phyloP scores from a whole-genome alignment of 2,329 filamentous ascomycete genomes.

The Microdochium trichocladiopsis region DNA sequence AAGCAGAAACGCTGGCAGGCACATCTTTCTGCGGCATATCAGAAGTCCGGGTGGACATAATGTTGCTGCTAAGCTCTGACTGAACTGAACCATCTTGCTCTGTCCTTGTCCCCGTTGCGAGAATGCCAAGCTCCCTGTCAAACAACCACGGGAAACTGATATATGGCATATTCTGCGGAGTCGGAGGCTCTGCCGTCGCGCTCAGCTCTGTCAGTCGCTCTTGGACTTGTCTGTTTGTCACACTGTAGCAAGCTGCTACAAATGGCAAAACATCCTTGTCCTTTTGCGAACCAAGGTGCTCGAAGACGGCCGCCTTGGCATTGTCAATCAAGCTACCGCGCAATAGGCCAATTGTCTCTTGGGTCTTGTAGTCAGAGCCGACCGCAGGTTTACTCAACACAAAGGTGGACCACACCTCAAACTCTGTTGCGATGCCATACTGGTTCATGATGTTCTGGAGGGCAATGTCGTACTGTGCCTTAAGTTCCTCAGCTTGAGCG shows the following conservation, averaged over 20 bases:
- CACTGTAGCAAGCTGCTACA: constrained; percentile 79
- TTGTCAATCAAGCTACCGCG: constrained; percentile 58
- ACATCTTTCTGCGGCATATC: no score
- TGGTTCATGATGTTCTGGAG: constrained; percentile 79
- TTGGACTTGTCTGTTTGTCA: constrained; percentile 66
- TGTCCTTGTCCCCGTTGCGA: constrained; percentile 42
- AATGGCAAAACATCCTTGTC: constrained; percentile 60
- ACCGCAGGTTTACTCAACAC: constrained; percentile 67
- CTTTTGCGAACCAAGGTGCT: constrained; percentile 53
- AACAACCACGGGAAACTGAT: constrained; percentile 97
- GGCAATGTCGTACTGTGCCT: constrained; percentile 68
- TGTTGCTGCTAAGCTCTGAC: no score
- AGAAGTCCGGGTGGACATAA: no score
- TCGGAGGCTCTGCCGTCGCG: constrained; percentile 24
- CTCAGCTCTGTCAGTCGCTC: constrained; percentile 43
- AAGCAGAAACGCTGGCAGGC: no score
- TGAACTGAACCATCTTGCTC: neutral
- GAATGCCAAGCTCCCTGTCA: constrained; percentile 58
- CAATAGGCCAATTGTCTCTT: constrained; percentile 72
- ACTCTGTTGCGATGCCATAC: constrained; percentile 76
- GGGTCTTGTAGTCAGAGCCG: constrained; percentile 74
- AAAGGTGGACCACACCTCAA: constrained; percentile 87
- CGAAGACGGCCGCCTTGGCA: constrained; percentile 60
- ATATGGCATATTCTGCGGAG: constrained; percentile 51
- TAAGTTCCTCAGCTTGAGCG: constrained; percentile 56